phyloP scores from a whole-genome alignment of 2,329 filamentous ascomycete genomes.

The Alternaria sp. region DNA sequence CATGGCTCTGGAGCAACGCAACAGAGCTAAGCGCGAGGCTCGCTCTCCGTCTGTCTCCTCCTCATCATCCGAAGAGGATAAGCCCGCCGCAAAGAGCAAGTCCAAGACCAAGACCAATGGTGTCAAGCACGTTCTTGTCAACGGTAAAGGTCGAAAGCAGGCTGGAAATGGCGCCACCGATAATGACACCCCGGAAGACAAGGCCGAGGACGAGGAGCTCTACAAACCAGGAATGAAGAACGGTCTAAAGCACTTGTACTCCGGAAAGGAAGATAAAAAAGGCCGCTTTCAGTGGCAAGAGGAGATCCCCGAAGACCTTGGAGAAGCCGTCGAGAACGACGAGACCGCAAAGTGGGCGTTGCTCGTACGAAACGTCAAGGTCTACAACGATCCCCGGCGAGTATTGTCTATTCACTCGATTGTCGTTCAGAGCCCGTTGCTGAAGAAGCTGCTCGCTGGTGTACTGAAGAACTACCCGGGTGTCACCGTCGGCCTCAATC shows the following conservation, averaged over 20 bases:
- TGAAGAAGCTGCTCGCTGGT: conserved; percentile 64
- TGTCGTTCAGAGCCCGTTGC: conserved; percentile 67
- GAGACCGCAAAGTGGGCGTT: conserved; percentile 66
- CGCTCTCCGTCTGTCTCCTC: conserved; percentile 3
- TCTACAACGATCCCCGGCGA: conserved; percentile 61
- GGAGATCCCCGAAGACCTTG: conserved; percentile 42
- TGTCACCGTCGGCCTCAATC: conserved; percentile 66
- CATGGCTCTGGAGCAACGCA: background rate
- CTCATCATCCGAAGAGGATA: conserved; percentile 7
- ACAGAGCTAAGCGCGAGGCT: background rate
- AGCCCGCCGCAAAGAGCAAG: background rate
- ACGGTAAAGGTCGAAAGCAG: conserved; percentile 11
- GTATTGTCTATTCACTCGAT: conserved; percentile 69
- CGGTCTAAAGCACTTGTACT: conserved; percentile 57
- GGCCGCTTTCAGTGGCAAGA: conserved; percentile 45
- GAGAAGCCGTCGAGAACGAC: conserved; percentile 61
- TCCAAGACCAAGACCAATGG: conserved; percentile 7
- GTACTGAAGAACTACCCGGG: conserved; percentile 67
- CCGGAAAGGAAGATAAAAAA: conserved; percentile 52
- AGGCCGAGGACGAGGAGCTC: conserved; percentile 17
- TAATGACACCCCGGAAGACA: conserved; percentile 6
- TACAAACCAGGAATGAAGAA: conserved; percentile 47
- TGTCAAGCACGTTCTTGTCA: conserved; percentile 20
- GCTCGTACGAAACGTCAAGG: conserved; percentile 51
- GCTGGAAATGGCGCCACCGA: background rate